A percentile compares a stretch with the other conserved stretches of the same genome.
Evolutionary conservation across 2,329 filamentous ascomycete species (phyloP).

Genomic region (Nigrospora osmanthi): DNA sequence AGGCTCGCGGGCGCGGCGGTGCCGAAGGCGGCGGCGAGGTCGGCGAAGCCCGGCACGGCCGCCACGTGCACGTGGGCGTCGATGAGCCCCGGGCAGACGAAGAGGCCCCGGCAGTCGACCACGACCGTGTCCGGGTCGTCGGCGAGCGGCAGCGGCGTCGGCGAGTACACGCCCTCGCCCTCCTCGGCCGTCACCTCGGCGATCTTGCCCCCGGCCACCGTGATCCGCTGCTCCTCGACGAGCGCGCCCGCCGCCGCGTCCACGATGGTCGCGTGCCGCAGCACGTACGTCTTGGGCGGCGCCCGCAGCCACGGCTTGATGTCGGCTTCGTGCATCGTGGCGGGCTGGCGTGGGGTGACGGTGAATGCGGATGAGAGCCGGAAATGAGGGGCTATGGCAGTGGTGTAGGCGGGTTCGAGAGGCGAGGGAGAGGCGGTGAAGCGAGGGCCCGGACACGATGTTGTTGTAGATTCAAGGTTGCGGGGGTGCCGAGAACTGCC

Average conservation of each 20-base stretch:
- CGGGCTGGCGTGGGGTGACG: too few species aligned
- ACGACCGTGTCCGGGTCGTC: background rate
- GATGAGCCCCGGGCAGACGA: slow-evolving; percentile 8
- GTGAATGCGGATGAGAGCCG: too few species aligned
- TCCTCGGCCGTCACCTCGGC: slow-evolving; percentile 2
- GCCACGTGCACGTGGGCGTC: slow-evolving; percentile 16
- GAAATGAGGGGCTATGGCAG: too few species aligned
- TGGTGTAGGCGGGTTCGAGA: too few species aligned
- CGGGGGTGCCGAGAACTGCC: too few species aligned
- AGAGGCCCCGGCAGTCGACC: slow-evolving; percentile 8
- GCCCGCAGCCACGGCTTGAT: slow-evolving; percentile 17
- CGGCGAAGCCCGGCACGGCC: slow-evolving; percentile 12
- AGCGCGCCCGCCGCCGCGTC: slow-evolving; percentile 12
- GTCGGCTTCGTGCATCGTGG: slow-evolving; percentile 10
- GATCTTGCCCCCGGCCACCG: slow-evolving; percentile 11
- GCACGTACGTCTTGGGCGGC: slow-evolving; percentile 8
- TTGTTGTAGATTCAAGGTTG: too few species aligned
- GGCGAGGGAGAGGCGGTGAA: too few species aligned
- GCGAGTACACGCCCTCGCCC: background rate
- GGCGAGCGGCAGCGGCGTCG: background rate
- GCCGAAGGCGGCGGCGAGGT: slow-evolving; percentile 12
- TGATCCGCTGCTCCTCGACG: slow-evolving; percentile 5
- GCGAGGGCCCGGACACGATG: too few species aligned
- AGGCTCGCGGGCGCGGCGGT: slow-evolving; percentile 18
- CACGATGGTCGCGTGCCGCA: slow-evolving; percentile 14